Evolutionary conservation across 73 alveolate genomes (phyloP).

Genomic region (Uronychia binucleata): DNA sequence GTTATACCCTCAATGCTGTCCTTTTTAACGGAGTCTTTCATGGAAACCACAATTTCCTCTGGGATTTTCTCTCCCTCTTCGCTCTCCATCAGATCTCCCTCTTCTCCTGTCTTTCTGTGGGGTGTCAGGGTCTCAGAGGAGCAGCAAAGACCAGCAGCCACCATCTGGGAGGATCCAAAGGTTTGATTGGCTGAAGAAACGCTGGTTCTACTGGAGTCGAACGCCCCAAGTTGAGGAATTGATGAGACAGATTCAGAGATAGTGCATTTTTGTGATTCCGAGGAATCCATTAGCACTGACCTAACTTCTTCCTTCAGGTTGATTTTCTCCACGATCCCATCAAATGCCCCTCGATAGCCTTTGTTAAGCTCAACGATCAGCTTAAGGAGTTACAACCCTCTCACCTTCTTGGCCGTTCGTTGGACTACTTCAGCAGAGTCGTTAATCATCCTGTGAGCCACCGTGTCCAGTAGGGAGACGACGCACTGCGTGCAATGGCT

Average conservation of each 20-base stretch:
- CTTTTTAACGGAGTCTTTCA: neutral
- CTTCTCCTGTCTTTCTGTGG: too few relatives aligned
- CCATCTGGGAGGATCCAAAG: neutral
- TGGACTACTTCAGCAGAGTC: slow-evolving; percentile 61
- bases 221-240: neutral
- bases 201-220: neutral
- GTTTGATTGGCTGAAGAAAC: neutral
- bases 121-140: too few relatives aligned
- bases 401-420: slow-evolving; percentile 43
- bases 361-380: slow-evolving; percentile 52
- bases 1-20: neutral
- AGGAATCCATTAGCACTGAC: too few relatives aligned
- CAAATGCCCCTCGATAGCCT: slow-evolving; percentile 35
- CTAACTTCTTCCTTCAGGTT: too few relatives aligned
- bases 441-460: slow-evolving; percentile 15
- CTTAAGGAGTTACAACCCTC: slow-evolving; percentile 3
- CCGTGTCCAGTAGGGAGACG: slow-evolving; percentile 16
- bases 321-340: too few relatives aligned
- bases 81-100: too few relatives aligned
- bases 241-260: neutral
- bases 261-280: neutral
- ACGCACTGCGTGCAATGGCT: slow-evolving; percentile 10
- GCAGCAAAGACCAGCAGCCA: neutral
- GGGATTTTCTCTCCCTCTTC: too few relatives aligned
- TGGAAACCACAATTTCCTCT: neutral